Evolutionary conservation across 768 basidiomycete genomes (phyloP), one percentile per base, ranked within the genome.

Genomic region (Leccinum boreale): DNA sequence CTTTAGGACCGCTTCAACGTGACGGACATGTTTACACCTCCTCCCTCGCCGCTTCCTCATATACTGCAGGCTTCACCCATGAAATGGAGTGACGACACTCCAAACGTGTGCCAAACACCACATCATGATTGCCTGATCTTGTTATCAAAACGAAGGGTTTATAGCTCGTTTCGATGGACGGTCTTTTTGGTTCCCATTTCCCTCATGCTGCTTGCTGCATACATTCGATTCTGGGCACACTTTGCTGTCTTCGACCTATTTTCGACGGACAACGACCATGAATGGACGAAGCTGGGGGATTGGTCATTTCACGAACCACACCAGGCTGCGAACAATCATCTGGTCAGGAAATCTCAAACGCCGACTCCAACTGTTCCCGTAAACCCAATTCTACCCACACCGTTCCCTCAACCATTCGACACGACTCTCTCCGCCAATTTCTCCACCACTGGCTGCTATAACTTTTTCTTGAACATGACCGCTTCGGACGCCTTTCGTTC

Each of bases 391-490:
- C 78, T 92, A 24, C 89, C 90, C 8, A 84, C 82, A 5, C 91
- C 91, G 0, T 92, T 93, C 69, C 89, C 89, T 4, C 89, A 90
- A 60, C 79, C 89, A 0, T 85, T 85, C 67, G 90, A 90, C 66
- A 76, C 80, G 5, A 78, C 79, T 3, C 67, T 93, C 51, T 74
- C 81, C 15, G 70, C 78, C 45, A 89, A 91, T 69, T 92, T 90
- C 65, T 83, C 87, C 15, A 83, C 84, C 33, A 62, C 71, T 14
- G 70, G 77, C 47, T 95, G 92, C 66, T 79, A 82, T 50, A 76
- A 78, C 46, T 94, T 92, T 71, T 89, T 94, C 69, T 61, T 74
- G 15, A 90, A 89, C 60, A 92, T 94, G 86, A 88, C 89, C 0
- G 75, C 77, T 58, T 72, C 79, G 3, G 49, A 69, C 5, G 65